Percentiles rank a stretch among this genome's conserved stretches.
Evolutionary conservation across 495 filamentous ascomycete genomes (phyloP).

Genomic region (Lentithecium fluviatile): DNA sequence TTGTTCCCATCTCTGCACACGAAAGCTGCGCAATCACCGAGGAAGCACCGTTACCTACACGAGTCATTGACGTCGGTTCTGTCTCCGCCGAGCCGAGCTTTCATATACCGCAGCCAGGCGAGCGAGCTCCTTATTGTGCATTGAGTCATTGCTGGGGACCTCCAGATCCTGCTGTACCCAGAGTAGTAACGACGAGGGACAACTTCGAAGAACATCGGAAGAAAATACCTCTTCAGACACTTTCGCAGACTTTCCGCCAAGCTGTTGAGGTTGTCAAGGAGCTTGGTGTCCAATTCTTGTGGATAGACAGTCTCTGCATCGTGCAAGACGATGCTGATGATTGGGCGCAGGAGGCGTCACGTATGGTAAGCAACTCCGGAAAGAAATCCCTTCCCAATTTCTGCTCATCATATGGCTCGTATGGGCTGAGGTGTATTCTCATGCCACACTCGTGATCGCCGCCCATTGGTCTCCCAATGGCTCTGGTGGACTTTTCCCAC

Average conservation of each 20-base stretch:
- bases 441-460: neutral
- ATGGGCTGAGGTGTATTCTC: neutral
- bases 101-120: neutral
- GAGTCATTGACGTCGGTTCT: neutral
- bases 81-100: neutral
- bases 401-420: neutral
- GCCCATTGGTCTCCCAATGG: neutral
- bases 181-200: neutral
- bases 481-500: neutral
- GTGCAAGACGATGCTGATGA: neutral
- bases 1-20: too few relatives aligned
- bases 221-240: neutral
- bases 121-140: neutral
- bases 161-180: neutral
- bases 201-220: neutral
- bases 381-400: neutral
- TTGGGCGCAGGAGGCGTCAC: neutral
- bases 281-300: neutral
- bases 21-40: neutral
- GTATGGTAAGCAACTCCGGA: neutral
- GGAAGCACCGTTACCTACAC: neutral
- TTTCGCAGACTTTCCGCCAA: constrained; percentile 1
- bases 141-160: neutral
- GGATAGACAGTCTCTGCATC: constrained; percentile 11
- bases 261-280: neutral